A percentile compares a stretch with the other conserved stretches of the same genome.
Conservation (phyloP, 495 filamentous ascomycete species). For the Neurospora discreta region DNA sequence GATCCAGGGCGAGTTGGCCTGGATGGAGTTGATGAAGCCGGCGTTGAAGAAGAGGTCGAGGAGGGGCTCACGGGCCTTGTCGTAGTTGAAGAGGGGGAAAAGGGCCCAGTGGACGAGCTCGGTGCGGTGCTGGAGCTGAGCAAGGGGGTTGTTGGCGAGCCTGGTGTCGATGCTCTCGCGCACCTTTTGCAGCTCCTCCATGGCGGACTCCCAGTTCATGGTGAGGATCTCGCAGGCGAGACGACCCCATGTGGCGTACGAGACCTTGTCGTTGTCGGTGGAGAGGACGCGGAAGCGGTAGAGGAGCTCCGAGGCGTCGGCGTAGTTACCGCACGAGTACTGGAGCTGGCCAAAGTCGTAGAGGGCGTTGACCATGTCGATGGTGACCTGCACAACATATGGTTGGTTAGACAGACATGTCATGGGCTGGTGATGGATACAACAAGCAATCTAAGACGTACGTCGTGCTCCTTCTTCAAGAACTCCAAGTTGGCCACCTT, state of each 20-base stretch:
- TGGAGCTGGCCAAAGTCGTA: constrained; percentile 93
- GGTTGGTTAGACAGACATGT: neutral
- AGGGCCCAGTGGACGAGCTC: constrained; percentile 98
- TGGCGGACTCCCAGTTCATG: constrained; percentile 87
- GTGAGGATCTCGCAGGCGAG: constrained; percentile 87
- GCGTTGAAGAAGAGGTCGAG: constrained; percentile 95
- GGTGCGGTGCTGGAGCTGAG: constrained; percentile 85
- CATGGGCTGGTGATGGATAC: neutral
- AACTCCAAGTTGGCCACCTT: constrained; percentile 96
- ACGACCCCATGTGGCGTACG: constrained; percentile 92
- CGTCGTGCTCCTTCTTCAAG: constrained; percentile 77
- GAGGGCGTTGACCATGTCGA: constrained; percentile 87
- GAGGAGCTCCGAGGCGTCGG: constrained; percentile 72
- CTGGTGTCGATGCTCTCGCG: constrained; percentile 86
- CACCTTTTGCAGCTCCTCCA: constrained; percentile 89
- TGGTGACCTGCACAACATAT: constrained; percentile 50
- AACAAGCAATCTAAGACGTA: neutral
- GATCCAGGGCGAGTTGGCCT: constrained; percentile 95
- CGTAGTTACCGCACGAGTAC: constrained; percentile 92
- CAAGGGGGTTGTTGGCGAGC: constrained; percentile 90
- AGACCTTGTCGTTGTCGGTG: constrained; percentile 93
- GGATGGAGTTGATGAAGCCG: constrained; percentile 96
- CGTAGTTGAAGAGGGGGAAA: constrained; percentile 98
- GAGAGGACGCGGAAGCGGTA: constrained; percentile 96
- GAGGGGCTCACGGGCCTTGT: constrained; percentile 76